Evolutionary conservation across 2,329 filamentous ascomycete species (phyloP).

Genomic region (Aspergillus japonicus): DNA sequence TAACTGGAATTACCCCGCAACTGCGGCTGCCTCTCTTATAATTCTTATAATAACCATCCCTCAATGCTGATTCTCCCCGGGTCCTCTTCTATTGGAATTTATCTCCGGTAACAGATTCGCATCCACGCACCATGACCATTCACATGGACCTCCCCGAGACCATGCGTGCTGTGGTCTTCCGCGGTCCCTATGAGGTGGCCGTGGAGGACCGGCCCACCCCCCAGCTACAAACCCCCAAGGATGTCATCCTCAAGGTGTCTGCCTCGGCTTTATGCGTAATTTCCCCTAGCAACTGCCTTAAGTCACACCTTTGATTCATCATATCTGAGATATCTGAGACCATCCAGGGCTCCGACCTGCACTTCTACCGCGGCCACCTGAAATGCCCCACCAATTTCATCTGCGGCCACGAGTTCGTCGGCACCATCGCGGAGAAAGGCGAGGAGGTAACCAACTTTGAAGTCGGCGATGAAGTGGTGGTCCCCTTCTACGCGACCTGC

Average conservation of each 20-base stretch:
- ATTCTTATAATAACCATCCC: no score
- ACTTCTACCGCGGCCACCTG: constrained; percentile 81
- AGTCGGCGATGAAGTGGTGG: constrained; percentile 73
- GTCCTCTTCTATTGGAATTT: no score
- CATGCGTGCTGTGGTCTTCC: constrained; percentile 88
- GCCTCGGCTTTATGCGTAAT: constrained; percentile 80
- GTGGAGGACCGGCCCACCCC: constrained; percentile 77
- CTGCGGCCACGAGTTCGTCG: constrained; percentile 80
- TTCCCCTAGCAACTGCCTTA: background rate
- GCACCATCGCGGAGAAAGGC: constrained; percentile 66
- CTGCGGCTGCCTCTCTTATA: no score
- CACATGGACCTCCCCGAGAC: constrained; percentile 34
- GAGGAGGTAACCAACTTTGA: constrained; percentile 56
- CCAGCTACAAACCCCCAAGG: constrained; percentile 65
- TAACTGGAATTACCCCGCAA: no score
- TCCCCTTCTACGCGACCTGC: constrained; percentile 78
- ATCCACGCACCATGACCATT: background rate
- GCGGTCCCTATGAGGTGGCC: constrained; percentile 69
- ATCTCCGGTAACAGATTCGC: no score
- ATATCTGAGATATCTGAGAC: no score
- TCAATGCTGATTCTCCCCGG: no score
- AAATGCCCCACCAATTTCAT: constrained; percentile 62
- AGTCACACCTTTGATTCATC: background rate
- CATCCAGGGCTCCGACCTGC: constrained; percentile 57
- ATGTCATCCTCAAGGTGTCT: constrained; percentile 77